Evolutionary conservation across 1,139 yeast species (phyloP).

Genomic region (Debaryomyces subglobosus): DNA sequence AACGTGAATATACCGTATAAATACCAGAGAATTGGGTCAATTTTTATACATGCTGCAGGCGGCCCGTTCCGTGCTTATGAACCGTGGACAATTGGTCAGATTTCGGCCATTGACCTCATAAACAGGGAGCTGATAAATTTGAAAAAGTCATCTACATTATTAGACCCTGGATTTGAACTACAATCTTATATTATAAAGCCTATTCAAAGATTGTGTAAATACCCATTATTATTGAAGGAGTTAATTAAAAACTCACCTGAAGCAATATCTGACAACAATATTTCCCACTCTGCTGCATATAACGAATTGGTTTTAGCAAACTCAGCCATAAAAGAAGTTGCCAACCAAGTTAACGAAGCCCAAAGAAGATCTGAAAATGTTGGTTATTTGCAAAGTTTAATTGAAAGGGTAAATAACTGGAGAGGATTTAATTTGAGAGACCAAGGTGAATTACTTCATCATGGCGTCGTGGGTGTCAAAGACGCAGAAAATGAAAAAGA

Average conservation of each 20-base stretch:
- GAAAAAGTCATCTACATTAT: constrained; percentile 57
- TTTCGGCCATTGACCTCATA: constrained; percentile 82
- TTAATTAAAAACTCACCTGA: constrained; percentile 62
- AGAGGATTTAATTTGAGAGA: constrained; percentile 83
- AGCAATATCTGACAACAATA: constrained; percentile 20
- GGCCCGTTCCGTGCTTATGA: constrained; percentile 87
- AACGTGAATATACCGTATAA: constrained; percentile 75
- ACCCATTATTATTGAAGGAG: constrained; percentile 81
- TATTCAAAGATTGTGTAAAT: constrained; percentile 90
- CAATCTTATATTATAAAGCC: constrained; percentile 92
- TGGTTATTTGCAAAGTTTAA: constrained; percentile 66
- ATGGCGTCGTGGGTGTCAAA: constrained; percentile 75
- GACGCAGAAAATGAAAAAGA: constrained; percentile 84
- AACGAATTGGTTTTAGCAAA: constrained; percentile 73
- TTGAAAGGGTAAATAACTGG: constrained; percentile 85
- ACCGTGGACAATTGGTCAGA: constrained; percentile 87
- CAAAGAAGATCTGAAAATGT: constrained; percentile 91
- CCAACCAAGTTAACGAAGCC: constrained; percentile 90
- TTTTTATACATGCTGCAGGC: constrained; percentile 76
- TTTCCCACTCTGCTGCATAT: constrained; percentile 53
- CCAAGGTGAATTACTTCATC: constrained; percentile 83
- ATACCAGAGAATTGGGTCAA: constrained; percentile 84
- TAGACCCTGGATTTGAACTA: constrained; percentile 86
- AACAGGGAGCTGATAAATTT: constrained; percentile 62
- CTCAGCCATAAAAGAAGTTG: constrained; percentile 64